phyloP scores from a whole-genome alignment of 495 filamentous ascomycete genomes.

The Lasiosphaeriaceae sp. region DNA sequence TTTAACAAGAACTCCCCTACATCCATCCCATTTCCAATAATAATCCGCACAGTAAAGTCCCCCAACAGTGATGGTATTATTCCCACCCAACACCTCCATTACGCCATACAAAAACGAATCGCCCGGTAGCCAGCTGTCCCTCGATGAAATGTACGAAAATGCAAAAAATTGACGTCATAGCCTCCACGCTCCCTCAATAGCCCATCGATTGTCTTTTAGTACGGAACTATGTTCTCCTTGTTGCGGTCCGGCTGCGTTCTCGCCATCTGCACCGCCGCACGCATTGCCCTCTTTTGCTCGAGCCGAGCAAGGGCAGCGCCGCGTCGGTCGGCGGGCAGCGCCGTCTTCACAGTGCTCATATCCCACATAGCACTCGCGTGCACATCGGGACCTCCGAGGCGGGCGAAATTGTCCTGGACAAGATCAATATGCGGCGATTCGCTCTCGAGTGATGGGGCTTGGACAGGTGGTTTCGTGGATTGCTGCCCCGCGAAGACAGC shows the following conservation, averaged over 20 bases:
- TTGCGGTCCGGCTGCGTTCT: slow-evolving; percentile 24
- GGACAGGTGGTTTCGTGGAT: neutral
- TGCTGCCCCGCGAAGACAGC: neutral
- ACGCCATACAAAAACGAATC: neutral
- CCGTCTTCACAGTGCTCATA: slow-evolving; percentile 37
- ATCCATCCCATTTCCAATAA: too few relatives aligned
- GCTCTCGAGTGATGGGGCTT: slow-evolving; percentile 6
- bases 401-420: slow-evolving; percentile 39
- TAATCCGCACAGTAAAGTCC: too few relatives aligned
- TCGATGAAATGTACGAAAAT: too few relatives aligned
- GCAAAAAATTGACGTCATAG: too few relatives aligned
- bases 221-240: slow-evolving; percentile 44
- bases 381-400: slow-evolving; percentile 28
- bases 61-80: too few relatives aligned
- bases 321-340: slow-evolving; percentile 54
- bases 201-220: neutral
- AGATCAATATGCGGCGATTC: slow-evolving; percentile 31
- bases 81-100: neutral
- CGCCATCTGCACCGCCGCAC: slow-evolving; percentile 24
- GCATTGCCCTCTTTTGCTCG: slow-evolving; percentile 49
- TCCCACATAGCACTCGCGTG: slow-evolving; percentile 26
- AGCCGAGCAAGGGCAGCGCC: slow-evolving; percentile 63
- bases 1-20: too few relatives aligned
- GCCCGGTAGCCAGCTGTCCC: neutral
- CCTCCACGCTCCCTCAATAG: neutral